Evolutionary conservation across 257 asterid species (phyloP), one percentile per base, ranked within the genome.

Genomic region (Verbena officinalis): DNA sequence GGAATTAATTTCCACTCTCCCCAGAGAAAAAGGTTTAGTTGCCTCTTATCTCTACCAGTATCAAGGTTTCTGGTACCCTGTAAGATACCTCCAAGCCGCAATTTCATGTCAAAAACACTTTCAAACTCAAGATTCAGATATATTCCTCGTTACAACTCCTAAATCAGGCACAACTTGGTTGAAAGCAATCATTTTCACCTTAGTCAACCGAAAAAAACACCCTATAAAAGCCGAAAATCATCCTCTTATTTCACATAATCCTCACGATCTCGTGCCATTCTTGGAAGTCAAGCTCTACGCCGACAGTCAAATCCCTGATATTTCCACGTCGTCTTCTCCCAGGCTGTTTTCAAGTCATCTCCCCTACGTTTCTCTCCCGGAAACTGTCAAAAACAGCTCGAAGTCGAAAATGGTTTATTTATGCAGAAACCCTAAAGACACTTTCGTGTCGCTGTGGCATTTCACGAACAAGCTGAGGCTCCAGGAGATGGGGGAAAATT

Each of bases 401-500:
- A 2, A 27, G 3, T 68, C 70, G 69, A 79, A 75, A 79, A 5
- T 75, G 14, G 75, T 76, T 40, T 79, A 79, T 51, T 67, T 79
- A 3, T 79, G 79, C 55, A 69, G 84, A 34, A 59, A 75, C 12
- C 77, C 79, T 0, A 79, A 75, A 50, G 84, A 75, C 65, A 61
- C 67, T 13, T 69, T 79, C 54, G 79, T 75, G 44, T 75, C 84
- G 19, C 77, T 75, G 11, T 75, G 70, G 72, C 79, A 79, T 39
- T 73, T 73, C 58, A 55, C 65, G 1, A 76, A 75, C 79, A 69
- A 66, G 54, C 10, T 79, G 8, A 69, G 52, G 64, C 59, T 11
- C 3, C 20, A 9, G 7, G 70, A 69, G 24, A 50, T 57, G 62
- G 62, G 66, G 5, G 15, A 4, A 7, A 65, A 79, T 39, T 50